A percentile compares a stretch with the other conserved stretches of the same genome.
Conservation (phyloP, 768 basidiomycete genomes). For the Russula earlei region DNA sequence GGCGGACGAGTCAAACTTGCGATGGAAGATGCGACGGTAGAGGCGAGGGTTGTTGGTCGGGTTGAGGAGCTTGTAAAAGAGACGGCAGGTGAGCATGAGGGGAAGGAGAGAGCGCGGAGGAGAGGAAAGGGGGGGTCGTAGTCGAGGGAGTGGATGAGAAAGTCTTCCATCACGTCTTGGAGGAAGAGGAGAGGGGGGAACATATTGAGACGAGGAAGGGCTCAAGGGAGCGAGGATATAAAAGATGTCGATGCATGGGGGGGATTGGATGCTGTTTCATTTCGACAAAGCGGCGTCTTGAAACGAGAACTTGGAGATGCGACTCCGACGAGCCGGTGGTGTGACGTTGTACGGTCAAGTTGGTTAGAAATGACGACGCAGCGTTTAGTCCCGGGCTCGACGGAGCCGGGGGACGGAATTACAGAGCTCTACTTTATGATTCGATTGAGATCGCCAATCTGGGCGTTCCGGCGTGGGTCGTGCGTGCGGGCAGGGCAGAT, state of each 20-base stretch:
- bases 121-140: constrained; percentile 39
- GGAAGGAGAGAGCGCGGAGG: constrained; percentile 44
- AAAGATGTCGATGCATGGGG: constrained; percentile 6
- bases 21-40: constrained; percentile 58
- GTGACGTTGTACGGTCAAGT: constrained; percentile 15
- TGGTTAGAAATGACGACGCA: constrained; percentile 16
- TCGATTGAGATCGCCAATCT: constrained; percentile 7
- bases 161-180: constrained; percentile 67
- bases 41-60: constrained; percentile 48
- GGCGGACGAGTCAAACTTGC: constrained; percentile 55
- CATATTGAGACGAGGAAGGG: constrained; percentile 1
- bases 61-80: constrained; percentile 41
- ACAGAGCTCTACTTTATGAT: no score
- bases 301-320: constrained; percentile 12
- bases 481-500: no score
- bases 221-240: constrained; percentile 9
- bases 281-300: constrained; percentile 18
- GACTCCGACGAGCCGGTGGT: constrained; percentile 18
- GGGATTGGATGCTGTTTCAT: constrained; percentile 8
- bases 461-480: no score
- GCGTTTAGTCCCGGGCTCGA: constrained; percentile 10
- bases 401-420: constrained; percentile 12
- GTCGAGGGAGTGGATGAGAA: constrained; percentile 52
- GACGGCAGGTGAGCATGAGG: constrained; percentile 43
- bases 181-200: constrained; percentile 13